Evolutionary conservation across 2,329 filamentous ascomycete species (phyloP).

Genomic region (Coleophoma cylindrospora): DNA sequence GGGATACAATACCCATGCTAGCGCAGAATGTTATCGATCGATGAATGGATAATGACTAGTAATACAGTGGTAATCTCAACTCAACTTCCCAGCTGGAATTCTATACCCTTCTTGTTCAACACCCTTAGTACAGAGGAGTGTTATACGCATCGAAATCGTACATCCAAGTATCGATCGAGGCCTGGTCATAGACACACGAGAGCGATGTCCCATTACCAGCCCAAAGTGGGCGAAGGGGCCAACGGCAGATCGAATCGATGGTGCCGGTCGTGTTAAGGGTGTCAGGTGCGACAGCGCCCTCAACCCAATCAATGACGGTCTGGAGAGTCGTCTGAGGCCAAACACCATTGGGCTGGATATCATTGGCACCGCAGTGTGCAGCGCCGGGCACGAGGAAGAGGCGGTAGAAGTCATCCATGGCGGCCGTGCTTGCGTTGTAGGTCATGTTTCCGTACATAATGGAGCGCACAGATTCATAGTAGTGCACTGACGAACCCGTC

Average conservation of each 20-base stretch:
- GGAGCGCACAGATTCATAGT: constrained; percentile 39
- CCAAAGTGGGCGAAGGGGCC: constrained; percentile 28
- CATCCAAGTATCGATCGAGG: constrained; percentile 21
- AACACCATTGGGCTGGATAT: constrained; percentile 29
- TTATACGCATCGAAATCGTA: constrained; percentile 13
- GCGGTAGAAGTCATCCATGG: constrained; percentile 34
- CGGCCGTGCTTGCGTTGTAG: constrained; percentile 26
- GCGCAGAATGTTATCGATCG: no score
- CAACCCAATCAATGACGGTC: constrained; percentile 64
- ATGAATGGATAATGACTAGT: no score
- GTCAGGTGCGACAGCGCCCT: constrained; percentile 42
- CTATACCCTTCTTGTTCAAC: no score
- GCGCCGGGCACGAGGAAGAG: constrained; percentile 46
- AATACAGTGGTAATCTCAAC: no score
- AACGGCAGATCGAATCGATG: no score
- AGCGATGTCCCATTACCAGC: constrained; percentile 10
- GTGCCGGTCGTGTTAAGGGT: constrained; percentile 35
- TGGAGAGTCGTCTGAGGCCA: constrained; percentile 54
- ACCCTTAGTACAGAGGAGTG: not conserved
- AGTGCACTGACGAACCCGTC: constrained; percentile 42
- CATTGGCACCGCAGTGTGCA: constrained; percentile 40
- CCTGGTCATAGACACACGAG: constrained; percentile 19
- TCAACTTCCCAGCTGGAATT: no score
- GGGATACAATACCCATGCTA: no score
- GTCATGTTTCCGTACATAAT: constrained; percentile 37